phyloP scores from a whole-genome alignment of 176 grass and related monocot genomes.

The Phragmites australis region DNA sequence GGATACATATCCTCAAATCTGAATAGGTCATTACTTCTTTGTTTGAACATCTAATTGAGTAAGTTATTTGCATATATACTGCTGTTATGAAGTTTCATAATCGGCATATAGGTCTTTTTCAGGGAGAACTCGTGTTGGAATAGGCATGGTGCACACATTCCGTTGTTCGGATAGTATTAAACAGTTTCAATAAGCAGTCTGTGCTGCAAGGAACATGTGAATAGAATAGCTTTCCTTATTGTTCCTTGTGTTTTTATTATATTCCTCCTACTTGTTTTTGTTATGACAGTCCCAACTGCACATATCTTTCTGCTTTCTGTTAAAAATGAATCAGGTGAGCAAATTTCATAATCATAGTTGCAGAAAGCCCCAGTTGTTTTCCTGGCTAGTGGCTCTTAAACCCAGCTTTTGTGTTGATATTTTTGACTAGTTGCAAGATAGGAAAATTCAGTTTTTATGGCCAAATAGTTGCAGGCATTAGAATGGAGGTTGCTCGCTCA shows the following conservation, averaged over 20 bases:
- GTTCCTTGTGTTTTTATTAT: conserved; percentile 10
- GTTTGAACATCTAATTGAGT: not conserved
- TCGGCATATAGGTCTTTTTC: not conserved
- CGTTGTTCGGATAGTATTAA: not conserved
- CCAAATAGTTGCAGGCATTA: not conserved
- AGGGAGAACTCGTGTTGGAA: not conserved
- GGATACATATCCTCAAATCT: not conserved
- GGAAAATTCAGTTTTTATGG: too few species aligned
- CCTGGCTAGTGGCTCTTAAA: not conserved
- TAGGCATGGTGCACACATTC: not conserved
- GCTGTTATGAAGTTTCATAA: conserved; percentile 17
- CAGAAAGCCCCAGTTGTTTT: not conserved
- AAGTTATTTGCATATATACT: not conserved
- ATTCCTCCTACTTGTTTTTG: not conserved
- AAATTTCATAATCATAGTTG: not conserved
- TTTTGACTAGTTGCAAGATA: too few species aligned
- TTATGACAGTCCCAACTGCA: not conserved
- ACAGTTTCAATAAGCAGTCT: not conserved
- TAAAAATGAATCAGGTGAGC: not conserved
- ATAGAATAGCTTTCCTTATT: not conserved
- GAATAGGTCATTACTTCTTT: not conserved
- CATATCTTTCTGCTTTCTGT: not conserved
- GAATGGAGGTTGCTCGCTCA: not conserved
- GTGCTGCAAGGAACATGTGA: not conserved
- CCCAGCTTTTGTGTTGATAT: not conserved